phyloP scores from a whole-genome alignment of 176 grass and related monocot genomes.

The Oryza meridionalis region DNA sequence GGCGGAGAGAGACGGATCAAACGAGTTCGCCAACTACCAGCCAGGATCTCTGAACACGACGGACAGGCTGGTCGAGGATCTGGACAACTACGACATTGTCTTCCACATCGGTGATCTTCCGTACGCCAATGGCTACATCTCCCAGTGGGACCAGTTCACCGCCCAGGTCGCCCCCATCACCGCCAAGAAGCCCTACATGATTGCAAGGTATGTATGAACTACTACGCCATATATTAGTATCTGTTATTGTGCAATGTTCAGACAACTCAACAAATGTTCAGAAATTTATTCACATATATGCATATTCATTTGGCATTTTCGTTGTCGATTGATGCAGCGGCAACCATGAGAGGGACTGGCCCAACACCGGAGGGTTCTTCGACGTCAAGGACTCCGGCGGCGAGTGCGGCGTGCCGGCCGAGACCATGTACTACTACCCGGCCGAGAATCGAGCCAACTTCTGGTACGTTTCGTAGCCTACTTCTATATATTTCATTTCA shows the following conservation, averaged over 20 bases:
- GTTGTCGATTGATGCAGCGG: slow-evolving; percentile 43
- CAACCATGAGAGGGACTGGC: slow-evolving; percentile 90
- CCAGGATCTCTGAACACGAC: slow-evolving; percentile 83
- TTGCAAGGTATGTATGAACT: slow-evolving; percentile 52
- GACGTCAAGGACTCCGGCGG: slow-evolving; percentile 68
- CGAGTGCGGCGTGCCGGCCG: slow-evolving; percentile 79
- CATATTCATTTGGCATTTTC: too few species aligned
- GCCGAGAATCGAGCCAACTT: slow-evolving; percentile 80
- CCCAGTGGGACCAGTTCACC: slow-evolving; percentile 98
- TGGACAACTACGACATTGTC: slow-evolving; percentile 87
- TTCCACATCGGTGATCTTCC: slow-evolving; percentile 92
- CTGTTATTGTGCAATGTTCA: too few species aligned
- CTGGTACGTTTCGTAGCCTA: slow-evolving; percentile 46
- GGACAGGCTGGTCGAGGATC: slow-evolving; percentile 53
- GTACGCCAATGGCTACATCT: slow-evolving; percentile 88
- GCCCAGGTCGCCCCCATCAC: slow-evolving; percentile 73
- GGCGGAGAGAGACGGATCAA: slow-evolving; percentile 86
- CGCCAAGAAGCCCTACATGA: slow-evolving; percentile 78
- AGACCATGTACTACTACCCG: slow-evolving; percentile 82
- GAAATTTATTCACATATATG: too few species aligned
- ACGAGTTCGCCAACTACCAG: slow-evolving; percentile 84
- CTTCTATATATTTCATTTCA: too few species aligned
- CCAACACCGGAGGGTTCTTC: slow-evolving; percentile 74
- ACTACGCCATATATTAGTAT: too few species aligned
- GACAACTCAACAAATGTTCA: too few species aligned